Base-by-base conservation (phyloP, 352 stramenopile genomes). In the Phytophthora cryptogea region DNA sequence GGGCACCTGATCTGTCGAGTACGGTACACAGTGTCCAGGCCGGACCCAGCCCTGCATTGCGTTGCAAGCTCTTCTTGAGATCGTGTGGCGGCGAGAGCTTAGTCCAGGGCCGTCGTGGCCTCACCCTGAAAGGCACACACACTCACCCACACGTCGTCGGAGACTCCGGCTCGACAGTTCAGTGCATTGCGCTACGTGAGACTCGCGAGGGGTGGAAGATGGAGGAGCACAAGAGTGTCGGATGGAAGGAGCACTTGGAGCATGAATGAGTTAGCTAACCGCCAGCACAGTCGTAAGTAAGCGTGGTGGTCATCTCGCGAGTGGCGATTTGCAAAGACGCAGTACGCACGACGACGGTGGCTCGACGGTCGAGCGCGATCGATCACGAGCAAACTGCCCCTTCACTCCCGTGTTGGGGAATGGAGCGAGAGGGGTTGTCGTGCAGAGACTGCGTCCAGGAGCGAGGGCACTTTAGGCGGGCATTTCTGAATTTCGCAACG, bases 401-500 rank as follows among this genome's bases (percentile, higher is more conserved):
- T 36, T 36, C 31, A 36, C 31, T 36, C 13, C 31, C 31, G 31
- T 36, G 8, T 36, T 39, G 33, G 28, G 7, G 48, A 45, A 17
- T 36, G 16, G 33, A 49, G 50, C 40, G 50, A 66, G 26, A 44
- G 26, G 50, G 33, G 20, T 8, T 37, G 16, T 53, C 46, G 53
- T 58, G 31, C 53, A 67, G 44, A 63, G 44, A 67, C 59, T 41
- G 40, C 46, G 39, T n/a, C 28, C 7, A 32, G 35, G 33, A 66
- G 13, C 20, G 11, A 5, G n/a, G 20, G 20, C 20, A 8, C 16
- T 23, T 26, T 11, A 10, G 43, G 54, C 51, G 58, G 37, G 37
- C 59, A 53, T 52, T 57, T 63, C 52, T 67, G 59, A 57, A 50
- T 55, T 54, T 66, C 16, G 33, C 41, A 39, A 33, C 42, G 28